Conservation (phyloP, 2,329 filamentous ascomycete species). For the Curvularia sp. region DNA sequence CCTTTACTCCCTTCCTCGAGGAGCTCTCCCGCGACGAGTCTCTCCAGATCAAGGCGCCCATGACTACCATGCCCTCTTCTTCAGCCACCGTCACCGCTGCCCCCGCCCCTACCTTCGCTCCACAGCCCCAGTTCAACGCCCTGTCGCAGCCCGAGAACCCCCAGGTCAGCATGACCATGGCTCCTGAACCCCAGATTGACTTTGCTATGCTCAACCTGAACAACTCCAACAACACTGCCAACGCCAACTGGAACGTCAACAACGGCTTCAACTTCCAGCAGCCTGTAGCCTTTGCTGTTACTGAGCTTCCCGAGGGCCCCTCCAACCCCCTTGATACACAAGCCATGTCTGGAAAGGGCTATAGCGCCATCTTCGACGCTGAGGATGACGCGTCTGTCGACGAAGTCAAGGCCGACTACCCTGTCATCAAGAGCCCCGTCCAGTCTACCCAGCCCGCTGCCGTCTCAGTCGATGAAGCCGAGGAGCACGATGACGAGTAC, state of each 20-base stretch:
- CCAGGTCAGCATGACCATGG: slow-evolving; percentile 77
- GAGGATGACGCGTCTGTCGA: slow-evolving; percentile 51
- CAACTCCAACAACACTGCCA: slow-evolving; percentile 41
- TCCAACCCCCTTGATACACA: slow-evolving; percentile 64
- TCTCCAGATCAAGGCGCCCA: slow-evolving; percentile 42
- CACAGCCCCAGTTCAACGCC: slow-evolving; percentile 58
- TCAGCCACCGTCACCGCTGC: slow-evolving; percentile 41
- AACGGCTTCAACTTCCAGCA: slow-evolving; percentile 61
- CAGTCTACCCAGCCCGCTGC: slow-evolving; percentile 26
- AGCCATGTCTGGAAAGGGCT: slow-evolving; percentile 73
- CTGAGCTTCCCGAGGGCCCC: slow-evolving; percentile 72
- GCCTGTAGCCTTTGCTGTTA: slow-evolving; percentile 75
- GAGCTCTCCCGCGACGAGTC: slow-evolving; percentile 51
- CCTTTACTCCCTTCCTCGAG: slow-evolving; percentile 57
- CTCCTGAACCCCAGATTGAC: slow-evolving; percentile 79
- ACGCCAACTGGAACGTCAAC: slow-evolving; percentile 58
- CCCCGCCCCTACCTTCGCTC: slow-evolving; percentile 59
- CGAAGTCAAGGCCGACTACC: slow-evolving; percentile 58
- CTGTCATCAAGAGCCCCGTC: slow-evolving; percentile 55
- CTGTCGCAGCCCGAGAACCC: slow-evolving; percentile 61
- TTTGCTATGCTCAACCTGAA: slow-evolving; percentile 72
- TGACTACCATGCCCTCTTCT: slow-evolving; percentile 36
- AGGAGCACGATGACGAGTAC: slow-evolving; percentile 67
- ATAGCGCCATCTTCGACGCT: slow-evolving; percentile 43
- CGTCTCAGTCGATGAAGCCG: slow-evolving; percentile 31